phyloP scores from a whole-genome alignment of 148 eudicot genomes.

The Persicaria tinctoria region DNA sequence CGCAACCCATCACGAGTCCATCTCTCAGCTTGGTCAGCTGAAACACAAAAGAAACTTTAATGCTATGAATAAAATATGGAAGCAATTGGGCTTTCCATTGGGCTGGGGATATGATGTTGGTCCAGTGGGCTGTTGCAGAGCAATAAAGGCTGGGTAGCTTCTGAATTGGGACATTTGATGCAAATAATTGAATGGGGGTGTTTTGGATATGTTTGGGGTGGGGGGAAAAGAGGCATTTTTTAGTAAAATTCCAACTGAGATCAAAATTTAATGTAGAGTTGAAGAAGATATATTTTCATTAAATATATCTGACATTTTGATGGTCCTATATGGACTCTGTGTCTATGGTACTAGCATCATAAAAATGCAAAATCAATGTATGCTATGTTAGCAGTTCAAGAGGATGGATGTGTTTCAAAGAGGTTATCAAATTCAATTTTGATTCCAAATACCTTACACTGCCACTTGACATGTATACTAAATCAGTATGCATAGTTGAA shows the following conservation, averaged over 20 bases:
- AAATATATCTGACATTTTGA: neutral
- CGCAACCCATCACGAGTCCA: slow-evolving; percentile 79
- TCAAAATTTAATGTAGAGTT: neutral
- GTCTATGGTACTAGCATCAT: too few species aligned
- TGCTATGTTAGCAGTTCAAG: too few species aligned
- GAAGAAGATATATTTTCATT: neutral
- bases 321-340: too few species aligned
- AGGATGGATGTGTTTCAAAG: too few species aligned
- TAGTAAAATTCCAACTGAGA: neutral
- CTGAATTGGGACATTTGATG: neutral
- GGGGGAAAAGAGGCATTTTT: too few species aligned
- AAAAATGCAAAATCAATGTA: too few species aligned
- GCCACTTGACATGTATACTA: too few species aligned
- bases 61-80: too few species aligned
- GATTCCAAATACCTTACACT: too few species aligned
- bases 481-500: neutral
- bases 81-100: too few species aligned
- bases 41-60: neutral
- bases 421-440: too few species aligned
- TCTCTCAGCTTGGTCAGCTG: slow-evolving; percentile 85
- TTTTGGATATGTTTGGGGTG: too few species aligned
- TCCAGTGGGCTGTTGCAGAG: neutral
- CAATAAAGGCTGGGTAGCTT: neutral
- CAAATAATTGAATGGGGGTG: neutral
- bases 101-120: neutral